phyloP scores from a whole-genome alignment of 805 yeast genomes.

The Candida ascalaphidarum region DNA sequence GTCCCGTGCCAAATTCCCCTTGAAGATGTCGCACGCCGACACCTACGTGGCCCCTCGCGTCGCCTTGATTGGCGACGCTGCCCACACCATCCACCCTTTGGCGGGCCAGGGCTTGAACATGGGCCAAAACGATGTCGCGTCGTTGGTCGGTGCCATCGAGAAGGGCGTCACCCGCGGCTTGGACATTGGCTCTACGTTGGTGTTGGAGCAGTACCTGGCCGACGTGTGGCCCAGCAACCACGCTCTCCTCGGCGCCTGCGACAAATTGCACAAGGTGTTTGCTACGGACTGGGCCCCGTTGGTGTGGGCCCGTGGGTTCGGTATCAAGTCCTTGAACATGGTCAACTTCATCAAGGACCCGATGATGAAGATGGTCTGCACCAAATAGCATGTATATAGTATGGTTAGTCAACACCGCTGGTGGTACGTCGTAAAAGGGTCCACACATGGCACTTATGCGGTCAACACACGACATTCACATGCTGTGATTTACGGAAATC shows the following conservation, averaged over 20 bases:
- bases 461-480: no score
- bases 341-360: conserved; percentile 59
- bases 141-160: conserved; percentile 62
- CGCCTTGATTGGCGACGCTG: conserved; percentile 97
- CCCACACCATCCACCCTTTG: conserved; percentile 93
- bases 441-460: no score
- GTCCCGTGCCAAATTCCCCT: conserved; percentile 83
- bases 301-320: conserved; percentile 67
- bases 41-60: conserved; percentile 75
- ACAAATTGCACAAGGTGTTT: conserved; percentile 83
- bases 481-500: no score
- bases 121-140: conserved; percentile 91
- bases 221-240: conserved; percentile 79
- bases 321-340: conserved; percentile 61
- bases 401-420: no score
- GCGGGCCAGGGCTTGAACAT: conserved; percentile 98
- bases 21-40: conserved; percentile 85
- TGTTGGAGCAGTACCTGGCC: conserved; percentile 80
- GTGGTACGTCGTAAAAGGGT: no score
- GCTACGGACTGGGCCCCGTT: conserved; percentile 65
- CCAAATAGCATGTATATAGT: no score
- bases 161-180: conserved; percentile 67
- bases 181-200: conserved; percentile 77
- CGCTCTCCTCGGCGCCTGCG: conserved; percentile 77
- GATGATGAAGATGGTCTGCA: no score